Percentiles rank a stretch among this genome's conserved stretches.
These are phyloP conservation scores for Deakozyma indianensis DNA, from an alignment of 805 yeast genomes.

Conservation along the genomic window DNA sequence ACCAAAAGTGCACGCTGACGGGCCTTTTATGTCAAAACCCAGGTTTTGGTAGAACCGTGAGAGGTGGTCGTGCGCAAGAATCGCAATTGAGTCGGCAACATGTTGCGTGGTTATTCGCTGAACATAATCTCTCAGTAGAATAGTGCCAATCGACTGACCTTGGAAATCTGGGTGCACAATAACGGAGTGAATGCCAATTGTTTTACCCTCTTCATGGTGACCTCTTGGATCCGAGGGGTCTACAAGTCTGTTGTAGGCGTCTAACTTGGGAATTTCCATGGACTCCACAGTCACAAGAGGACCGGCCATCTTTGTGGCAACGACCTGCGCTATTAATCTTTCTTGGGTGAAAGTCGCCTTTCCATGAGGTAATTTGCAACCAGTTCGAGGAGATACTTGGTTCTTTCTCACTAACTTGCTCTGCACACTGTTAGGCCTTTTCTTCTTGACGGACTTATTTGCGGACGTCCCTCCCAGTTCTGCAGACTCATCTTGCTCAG, in stretches of 20 bases:
- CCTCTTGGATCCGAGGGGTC: conserved; percentile 27
- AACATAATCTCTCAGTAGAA: conserved; percentile 74
- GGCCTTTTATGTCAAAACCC: conserved; percentile 64
- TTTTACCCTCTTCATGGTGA: conserved; percentile 60
- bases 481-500: neutral
- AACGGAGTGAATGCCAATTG: conserved; percentile 71
- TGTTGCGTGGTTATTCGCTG: conserved; percentile 82
- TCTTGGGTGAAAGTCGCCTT: conserved; percentile 25
- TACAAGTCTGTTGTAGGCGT: conserved; percentile 11
- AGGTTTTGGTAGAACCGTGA: conserved; percentile 66
- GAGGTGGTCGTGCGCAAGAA: conserved; percentile 57
- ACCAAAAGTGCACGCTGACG: conserved; percentile 43
- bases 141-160: conserved; percentile 69
- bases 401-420: neutral
- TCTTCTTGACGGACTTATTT: neutral
- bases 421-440: neutral
- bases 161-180: conserved; percentile 67
- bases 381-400: neutral
- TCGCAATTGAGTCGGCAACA: conserved; percentile 61
- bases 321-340: conserved; percentile 61
- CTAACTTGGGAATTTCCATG: conserved; percentile 44
- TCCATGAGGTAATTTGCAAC: conserved; percentile 8
- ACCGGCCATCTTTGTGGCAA: conserved; percentile 52
- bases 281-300: conserved; percentile 38
- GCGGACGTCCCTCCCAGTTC: neutral